Evolutionary conservation across 2,329 filamentous ascomycete species (phyloP).

Genomic region (Beauveria pseudobassiana): DNA sequence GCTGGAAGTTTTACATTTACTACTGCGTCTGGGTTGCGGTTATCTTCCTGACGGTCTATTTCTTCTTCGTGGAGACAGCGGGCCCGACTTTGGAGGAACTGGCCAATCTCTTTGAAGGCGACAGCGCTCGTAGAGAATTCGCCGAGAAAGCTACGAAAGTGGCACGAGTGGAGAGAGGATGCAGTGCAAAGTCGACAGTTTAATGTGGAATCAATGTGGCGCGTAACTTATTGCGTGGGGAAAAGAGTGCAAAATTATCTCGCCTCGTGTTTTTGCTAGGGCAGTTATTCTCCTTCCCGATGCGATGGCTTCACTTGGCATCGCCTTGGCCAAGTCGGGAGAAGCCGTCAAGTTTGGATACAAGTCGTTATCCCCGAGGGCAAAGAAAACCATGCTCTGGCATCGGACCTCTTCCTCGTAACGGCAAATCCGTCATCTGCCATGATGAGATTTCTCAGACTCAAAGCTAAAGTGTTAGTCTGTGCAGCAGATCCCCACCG

Average conservation of each 20-base stretch:
- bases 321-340: not conserved
- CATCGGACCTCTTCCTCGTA: too few species aligned
- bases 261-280: not conserved
- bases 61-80: constrained; percentile 32
- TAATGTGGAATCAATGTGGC: not conserved
- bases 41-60: constrained; percentile 30
- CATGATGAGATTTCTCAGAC: not conserved
- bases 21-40: constrained; percentile 32
- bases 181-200: not conserved
- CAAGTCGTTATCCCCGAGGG: not conserved
- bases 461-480: not conserved
- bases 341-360: not conserved
- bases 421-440: not conserved
- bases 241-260: not conserved
- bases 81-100: constrained; percentile 30
- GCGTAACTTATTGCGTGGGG: too few species aligned
- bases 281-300: not conserved
- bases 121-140: constrained; percentile 10
- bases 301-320: not conserved
- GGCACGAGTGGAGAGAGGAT: constrained; percentile 12
- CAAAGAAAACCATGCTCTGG: not conserved
- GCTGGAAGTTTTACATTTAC: constrained; percentile 35
- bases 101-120: constrained; percentile 19
- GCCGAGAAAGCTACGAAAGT: constrained; percentile 14
- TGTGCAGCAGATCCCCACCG: not conserved